Percentiles rank a stretch among this genome's conserved stretches.
phyloP scores from a whole-genome alignment of 1,284 basidiomycete genomes.

The Exsudoporus floridanus region DNA sequence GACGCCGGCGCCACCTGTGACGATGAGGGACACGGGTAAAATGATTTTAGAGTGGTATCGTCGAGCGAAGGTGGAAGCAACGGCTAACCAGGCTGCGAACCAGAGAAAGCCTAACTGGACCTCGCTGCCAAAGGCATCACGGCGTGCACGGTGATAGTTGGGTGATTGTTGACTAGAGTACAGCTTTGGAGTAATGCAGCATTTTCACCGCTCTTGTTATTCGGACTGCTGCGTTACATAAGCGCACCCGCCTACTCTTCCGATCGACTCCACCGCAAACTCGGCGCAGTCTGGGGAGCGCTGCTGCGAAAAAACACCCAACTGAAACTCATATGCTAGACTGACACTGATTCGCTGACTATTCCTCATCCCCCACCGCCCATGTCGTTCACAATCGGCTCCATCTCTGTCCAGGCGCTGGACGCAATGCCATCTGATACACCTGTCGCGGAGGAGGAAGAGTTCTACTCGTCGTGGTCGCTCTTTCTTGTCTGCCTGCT shows the following conservation, averaged over 20 bases:
- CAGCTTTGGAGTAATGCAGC: not conserved
- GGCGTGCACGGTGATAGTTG: conserved; percentile 11
- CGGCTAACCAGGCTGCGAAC: not conserved
- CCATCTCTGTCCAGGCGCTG: conserved; percentile 22
- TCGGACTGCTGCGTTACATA: conserved; percentile 15
- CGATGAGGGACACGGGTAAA: conserved; percentile 31
- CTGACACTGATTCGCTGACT: not conserved
- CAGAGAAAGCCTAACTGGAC: conserved; percentile 30
- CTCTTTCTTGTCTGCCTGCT: conserved; percentile 93
- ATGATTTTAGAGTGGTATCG: conserved; percentile 26
- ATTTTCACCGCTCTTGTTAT: not conserved
- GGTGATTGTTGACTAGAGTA: conserved; percentile 6
- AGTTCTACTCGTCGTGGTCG: conserved; percentile 92
- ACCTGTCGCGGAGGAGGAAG: conserved; percentile 70
- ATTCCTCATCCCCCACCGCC: not conserved
- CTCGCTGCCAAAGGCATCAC: conserved; percentile 23
- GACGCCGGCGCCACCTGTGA: conserved; percentile 18
- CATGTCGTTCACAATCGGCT: conserved; percentile 29
- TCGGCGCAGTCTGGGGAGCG: too few species aligned
- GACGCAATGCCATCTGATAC: conserved; percentile 27
- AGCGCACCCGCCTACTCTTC: conserved; percentile 1
- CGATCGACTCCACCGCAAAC: not conserved
- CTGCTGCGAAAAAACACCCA: not conserved
- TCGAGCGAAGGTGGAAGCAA: conserved; percentile 4
- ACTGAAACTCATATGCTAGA: conserved; percentile 10